Percentiles rank a stretch among this genome's conserved stretches.
phyloP scores from a whole-genome alignment of 202 grass and related monocot genomes.

The Panicum virgatum region DNA sequence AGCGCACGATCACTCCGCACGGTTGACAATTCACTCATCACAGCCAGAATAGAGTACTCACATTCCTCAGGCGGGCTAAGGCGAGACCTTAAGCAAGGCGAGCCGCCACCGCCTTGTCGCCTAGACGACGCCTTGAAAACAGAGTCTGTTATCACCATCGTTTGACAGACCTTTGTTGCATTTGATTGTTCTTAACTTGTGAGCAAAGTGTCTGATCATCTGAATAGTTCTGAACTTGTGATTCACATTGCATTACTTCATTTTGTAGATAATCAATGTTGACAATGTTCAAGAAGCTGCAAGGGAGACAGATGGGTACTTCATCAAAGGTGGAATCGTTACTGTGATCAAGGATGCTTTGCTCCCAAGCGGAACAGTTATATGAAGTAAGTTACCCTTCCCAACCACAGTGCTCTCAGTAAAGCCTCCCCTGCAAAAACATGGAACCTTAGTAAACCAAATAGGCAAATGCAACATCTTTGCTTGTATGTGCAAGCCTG shows the following conservation, averaged over 20 bases:
- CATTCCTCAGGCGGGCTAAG: too few species aligned
- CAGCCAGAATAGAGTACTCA: too few species aligned
- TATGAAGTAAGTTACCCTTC: constrained; percentile 57
- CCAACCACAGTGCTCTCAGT: background rate
- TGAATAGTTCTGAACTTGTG: background rate
- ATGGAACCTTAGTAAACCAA: constrained; percentile 18
- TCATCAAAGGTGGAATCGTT: constrained; percentile 97
- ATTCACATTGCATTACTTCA: background rate
- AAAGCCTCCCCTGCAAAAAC: background rate
- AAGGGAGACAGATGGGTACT: constrained; percentile 82
- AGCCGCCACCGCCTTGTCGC: too few species aligned
- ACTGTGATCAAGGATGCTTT: constrained; percentile 94
- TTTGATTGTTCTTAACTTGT: background rate
- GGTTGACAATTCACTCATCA: too few species aligned
- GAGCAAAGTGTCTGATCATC: background rate
- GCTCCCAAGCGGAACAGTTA: constrained; percentile 80
- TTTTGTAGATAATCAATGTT: constrained; percentile 54
- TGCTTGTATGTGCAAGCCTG: background rate
- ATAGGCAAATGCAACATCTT: constrained; percentile 3
- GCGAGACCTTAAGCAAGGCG: too few species aligned
- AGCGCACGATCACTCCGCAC: too few species aligned
- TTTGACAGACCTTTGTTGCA: constrained; percentile 15
- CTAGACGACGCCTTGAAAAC: too few species aligned
- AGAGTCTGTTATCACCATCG: background rate
- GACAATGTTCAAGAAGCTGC: constrained; percentile 65